Evolutionary conservation across 192 early-diverging fungal species (phyloP).

Genomic region (Backusella tuberculispora): DNA sequence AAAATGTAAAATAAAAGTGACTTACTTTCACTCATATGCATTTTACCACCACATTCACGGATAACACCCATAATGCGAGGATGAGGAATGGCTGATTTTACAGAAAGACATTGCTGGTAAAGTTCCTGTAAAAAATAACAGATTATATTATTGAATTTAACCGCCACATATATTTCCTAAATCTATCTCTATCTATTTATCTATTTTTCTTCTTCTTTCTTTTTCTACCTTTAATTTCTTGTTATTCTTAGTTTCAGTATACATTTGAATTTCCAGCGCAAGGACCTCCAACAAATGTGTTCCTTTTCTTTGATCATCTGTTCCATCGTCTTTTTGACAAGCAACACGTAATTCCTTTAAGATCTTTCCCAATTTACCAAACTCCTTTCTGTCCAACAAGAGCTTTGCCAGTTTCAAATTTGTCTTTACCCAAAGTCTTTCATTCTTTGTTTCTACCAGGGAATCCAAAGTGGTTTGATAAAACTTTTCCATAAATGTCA

Average conservation of each 20-base stretch:
- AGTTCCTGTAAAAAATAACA: conserved; percentile 49
- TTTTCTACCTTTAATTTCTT: conserved; percentile 80
- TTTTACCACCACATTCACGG: conserved; percentile 96
- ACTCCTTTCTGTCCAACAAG: conserved; percentile 83
- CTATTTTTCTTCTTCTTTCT: no score
- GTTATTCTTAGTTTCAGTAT: conserved; percentile 83
- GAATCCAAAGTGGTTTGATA: conserved; percentile 75
- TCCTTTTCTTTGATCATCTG: conserved; percentile 89
- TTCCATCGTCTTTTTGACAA: conserved; percentile 80
- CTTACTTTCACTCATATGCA: conserved; percentile 94
- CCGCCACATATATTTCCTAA: neutral
- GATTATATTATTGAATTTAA: neutral
- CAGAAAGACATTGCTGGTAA: conserved; percentile 85
- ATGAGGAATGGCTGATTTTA: conserved; percentile 95
- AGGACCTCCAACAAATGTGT: conserved; percentile 93
- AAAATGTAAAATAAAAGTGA: no score
- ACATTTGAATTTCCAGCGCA: conserved; percentile 97
- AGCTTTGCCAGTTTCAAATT: conserved; percentile 87
- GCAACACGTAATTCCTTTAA: conserved; percentile 71
- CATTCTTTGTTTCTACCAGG: conserved; percentile 82
- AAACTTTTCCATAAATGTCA: conserved; percentile 83
- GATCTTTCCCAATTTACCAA: conserved; percentile 75
- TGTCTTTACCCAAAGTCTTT: conserved; percentile 85
- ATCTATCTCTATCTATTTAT: neutral
- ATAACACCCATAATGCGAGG: conserved; percentile 97